A percentile compares a stretch with the other conserved stretches of the same genome.
Conservation (phyloP, 768 basidiomycete species). For the Rhizopogon vinicolor region DNA sequence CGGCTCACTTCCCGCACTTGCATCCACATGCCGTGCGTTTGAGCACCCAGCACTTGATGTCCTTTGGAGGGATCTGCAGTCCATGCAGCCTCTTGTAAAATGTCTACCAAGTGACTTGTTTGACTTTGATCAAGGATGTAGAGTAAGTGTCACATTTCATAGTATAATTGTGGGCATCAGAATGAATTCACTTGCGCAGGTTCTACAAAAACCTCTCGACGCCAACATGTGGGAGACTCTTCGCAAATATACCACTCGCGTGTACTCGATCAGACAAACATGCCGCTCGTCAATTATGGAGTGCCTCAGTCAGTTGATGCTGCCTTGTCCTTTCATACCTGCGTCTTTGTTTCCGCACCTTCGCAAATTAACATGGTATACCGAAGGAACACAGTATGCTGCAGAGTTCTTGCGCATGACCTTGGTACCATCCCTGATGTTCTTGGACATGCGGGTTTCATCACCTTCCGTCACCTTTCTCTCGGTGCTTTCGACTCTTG, state of each 20-base stretch:
- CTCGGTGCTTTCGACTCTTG: background rate
- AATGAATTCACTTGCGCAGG: background rate
- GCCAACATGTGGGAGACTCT: slow-evolving; percentile 14
- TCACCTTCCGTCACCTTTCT: background rate
- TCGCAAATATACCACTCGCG: slow-evolving; percentile 10
- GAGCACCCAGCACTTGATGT: slow-evolving; percentile 19
- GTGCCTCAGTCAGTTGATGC: slow-evolving; percentile 4
- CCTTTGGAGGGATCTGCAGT: slow-evolving; percentile 19
- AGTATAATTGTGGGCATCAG: background rate
- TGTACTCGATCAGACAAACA: slow-evolving; percentile 12
- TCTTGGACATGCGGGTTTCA: background rate
- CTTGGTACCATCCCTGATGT: slow-evolving; percentile 16
- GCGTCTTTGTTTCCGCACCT: slow-evolving; percentile 19
- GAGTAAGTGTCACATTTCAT: background rate
- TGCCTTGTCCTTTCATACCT: slow-evolving; percentile 11
- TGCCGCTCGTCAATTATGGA: background rate
- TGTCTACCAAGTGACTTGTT: background rate
- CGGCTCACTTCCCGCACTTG: slow-evolving; percentile 13
- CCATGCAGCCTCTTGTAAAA: slow-evolving; percentile 12
- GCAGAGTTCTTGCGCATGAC: slow-evolving; percentile 18
- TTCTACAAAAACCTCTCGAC: background rate
- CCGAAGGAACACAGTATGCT: slow-evolving; percentile 12
- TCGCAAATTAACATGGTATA: slow-evolving; percentile 15
- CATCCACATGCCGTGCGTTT: slow-evolving; percentile 18
- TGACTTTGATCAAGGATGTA: too few species aligned